Base-by-base conservation (phyloP, 345 rosid genomes). In the Eucalyptus melliodora region DNA sequence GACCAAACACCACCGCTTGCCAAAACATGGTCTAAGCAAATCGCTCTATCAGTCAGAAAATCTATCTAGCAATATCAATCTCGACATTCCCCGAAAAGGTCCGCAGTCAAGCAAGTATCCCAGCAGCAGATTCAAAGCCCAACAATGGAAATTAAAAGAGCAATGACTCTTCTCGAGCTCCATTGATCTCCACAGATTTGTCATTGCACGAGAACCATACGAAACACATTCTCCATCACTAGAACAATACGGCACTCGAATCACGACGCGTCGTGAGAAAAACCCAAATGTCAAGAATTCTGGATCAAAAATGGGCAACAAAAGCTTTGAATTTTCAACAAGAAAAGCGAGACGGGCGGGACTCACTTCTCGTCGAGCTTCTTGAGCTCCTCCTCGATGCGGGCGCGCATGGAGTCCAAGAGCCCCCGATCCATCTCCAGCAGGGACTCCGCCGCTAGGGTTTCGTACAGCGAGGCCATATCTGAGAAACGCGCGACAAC, bases 291-390 rank as follows among this genome's bases (percentile, higher is more conserved):
- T 77, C 83, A 40, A 44, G 83, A 11, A 23, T 11, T 40, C 83
- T 10, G 24, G 47, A 21, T 3, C 83, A 21, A 77, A 40, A 77
- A 40, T 11, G 83, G 27, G 45, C 27, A 3, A 40, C 6, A 37
- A 40, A 77, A 37, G 45, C 83, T 37, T 0, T 21, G 83, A 72
- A 72, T 72, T 72, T 31, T 30, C 7, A 62, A 37, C 87, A 27
- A 51, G 56, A 44, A 34, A 86, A 3, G 69, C 27, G 30, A 34
- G 51, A 45, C 37, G 49, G 37, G 59, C n/a, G 59, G 77, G 51
- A 92, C 97, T 93, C 91, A 97, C 99, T 95, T 97, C 86, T 98
- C 99, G 34, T 98, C 99, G 55, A 97, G 95, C 92, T 96, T 97
- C 92, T 96, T 96, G 90, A 97, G 93, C 94, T 98, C 99, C 34